These are phyloP conservation scores for Chamaecyparis obtusa DNA, from an alignment of 75 land plant species.

Conservation along the genomic window DNA sequence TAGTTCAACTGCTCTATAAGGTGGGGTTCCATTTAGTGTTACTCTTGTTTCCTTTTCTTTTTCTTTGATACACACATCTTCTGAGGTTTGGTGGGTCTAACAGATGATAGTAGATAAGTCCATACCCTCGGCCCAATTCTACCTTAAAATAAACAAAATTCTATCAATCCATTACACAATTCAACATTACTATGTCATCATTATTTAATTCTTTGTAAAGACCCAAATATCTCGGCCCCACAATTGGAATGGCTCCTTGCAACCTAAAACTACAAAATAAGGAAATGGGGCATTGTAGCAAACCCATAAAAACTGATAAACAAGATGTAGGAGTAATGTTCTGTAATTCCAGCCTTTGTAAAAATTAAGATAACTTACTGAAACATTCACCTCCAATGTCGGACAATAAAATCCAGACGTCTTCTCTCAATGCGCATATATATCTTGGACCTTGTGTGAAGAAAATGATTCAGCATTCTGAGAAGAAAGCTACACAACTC, in stretches of 20 bases:
- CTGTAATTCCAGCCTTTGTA: background rate
- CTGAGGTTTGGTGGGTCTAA: too few relatives aligned
- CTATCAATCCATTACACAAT: background rate
- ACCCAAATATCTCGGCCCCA: background rate
- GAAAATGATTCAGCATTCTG: background rate
- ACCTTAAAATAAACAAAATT: too few relatives aligned
- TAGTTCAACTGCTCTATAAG: too few relatives aligned
- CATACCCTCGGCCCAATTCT: too few relatives aligned
- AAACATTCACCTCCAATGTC: background rate
- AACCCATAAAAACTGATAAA: background rate
- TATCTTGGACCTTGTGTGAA: background rate
- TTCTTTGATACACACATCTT: too few relatives aligned
- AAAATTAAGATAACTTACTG: background rate
- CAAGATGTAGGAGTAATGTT: background rate
- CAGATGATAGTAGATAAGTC: too few relatives aligned
- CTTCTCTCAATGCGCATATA: background rate
- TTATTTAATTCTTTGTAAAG: too few relatives aligned
- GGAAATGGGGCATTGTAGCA: background rate
- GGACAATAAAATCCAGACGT: background rate
- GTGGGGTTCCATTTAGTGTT: too few relatives aligned
- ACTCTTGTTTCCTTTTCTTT: too few relatives aligned
- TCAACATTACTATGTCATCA: background rate
- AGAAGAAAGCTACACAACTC: background rate
- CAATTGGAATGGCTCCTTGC: background rate
- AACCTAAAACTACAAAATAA: background rate